Conservation (phyloP, 768 basidiomycete species). For the Boletus fagicola region DNA sequence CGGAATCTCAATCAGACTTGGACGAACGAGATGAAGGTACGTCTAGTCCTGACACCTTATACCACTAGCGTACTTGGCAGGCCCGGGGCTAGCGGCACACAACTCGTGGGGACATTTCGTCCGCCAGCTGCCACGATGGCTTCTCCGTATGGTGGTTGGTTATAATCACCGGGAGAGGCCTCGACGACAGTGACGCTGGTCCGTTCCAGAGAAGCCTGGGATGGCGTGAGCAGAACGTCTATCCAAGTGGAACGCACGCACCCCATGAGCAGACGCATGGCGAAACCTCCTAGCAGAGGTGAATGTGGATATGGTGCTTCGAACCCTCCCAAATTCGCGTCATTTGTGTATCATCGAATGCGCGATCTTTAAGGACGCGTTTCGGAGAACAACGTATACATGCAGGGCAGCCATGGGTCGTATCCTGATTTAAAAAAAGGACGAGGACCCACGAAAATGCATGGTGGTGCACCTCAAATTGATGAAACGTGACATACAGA, state of each 20-base stretch:
- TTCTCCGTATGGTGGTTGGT: no score
- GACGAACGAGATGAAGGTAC: no score
- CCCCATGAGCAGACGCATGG: slow-evolving; percentile 1
- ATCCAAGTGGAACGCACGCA: background rate
- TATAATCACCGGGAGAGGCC: background rate
- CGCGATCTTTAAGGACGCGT: background rate
- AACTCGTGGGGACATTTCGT: no score
- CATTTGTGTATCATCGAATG: background rate
- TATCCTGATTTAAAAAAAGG: background rate
- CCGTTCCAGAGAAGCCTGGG: background rate
- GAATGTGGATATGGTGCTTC: background rate
- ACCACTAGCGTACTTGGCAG: no score
- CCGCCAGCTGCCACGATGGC: no score
- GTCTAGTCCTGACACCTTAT: no score
- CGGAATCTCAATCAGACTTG: no score
- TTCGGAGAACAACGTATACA: background rate
- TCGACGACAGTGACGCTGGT: background rate
- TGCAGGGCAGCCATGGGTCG: background rate
- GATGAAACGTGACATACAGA: no score
- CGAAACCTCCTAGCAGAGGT: background rate
- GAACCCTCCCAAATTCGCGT: no score
- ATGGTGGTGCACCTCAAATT: background rate
- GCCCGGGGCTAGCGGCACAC: no score
- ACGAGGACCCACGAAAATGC: background rate
- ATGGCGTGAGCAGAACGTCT: background rate